phyloP scores from a whole-genome alignment of 768 basidiomycete genomes.

The Mycena rosella region DNA sequence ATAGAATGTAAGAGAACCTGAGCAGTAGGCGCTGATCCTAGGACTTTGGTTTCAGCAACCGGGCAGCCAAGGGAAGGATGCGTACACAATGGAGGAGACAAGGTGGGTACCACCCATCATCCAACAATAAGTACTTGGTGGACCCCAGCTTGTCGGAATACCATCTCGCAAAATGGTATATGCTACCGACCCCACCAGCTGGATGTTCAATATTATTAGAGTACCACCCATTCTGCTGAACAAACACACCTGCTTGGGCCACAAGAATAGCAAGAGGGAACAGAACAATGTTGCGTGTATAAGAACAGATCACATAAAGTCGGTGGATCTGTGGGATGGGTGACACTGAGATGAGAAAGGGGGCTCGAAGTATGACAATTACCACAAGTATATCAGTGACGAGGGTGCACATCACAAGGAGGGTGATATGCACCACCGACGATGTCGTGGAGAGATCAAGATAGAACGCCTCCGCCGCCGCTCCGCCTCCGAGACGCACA shows the following conservation, averaged over 20 bases:
- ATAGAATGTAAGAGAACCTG: background rate
- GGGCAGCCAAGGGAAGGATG: background rate
- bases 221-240: background rate
- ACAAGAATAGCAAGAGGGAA: background rate
- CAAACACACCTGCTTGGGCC: background rate
- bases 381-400: slow-evolving; percentile 19
- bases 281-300: background rate
- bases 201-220: background rate
- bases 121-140: background rate
- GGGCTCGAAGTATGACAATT: background rate
- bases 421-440: background rate
- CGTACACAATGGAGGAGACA: slow-evolving; percentile 5
- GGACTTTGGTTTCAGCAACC: background rate
- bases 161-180: slow-evolving; percentile 1
- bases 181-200: background rate
- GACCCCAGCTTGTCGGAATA: no score
- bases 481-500: background rate
- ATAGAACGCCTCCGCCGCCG: background rate
- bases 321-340: slow-evolving; percentile 3
- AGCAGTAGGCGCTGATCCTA: slow-evolving; percentile 13
- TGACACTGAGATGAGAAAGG: background rate
- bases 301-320: slow-evolving; percentile 9
- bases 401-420: background rate
- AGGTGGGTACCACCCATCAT: slow-evolving; percentile 9
- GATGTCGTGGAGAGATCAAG: background rate